Evolutionary conservation across 1,284 basidiomycete genomes (phyloP).

Genomic region (Anthracocystis panici-leucophaei): DNA sequence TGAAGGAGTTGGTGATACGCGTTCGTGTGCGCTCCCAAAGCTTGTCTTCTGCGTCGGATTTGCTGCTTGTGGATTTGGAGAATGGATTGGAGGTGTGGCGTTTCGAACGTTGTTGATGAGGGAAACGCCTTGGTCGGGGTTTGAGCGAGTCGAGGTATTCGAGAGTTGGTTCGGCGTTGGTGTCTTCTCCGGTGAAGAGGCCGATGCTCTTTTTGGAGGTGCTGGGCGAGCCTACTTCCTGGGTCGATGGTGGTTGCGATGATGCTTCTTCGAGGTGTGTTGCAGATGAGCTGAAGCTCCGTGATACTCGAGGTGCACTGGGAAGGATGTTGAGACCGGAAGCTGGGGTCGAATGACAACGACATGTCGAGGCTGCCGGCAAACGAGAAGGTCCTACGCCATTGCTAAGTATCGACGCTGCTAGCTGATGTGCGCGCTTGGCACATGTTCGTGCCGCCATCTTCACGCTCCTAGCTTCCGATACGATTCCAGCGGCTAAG

Average conservation of each 20-base stretch:
- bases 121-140: constrained; percentile 6
- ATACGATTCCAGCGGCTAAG: background rate
- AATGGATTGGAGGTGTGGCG: constrained; percentile 23
- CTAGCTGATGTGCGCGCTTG: constrained; percentile 34
- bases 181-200: constrained; percentile 28
- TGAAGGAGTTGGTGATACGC: constrained; percentile 44
- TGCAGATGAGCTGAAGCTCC: constrained; percentile 15
- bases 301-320: background rate
- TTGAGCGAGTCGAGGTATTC: constrained; percentile 52
- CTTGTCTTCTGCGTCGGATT: constrained; percentile 30
- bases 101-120: background rate
- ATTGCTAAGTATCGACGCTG: constrained; percentile 17
- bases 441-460: constrained; percentile 35
- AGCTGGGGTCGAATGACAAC: constrained; percentile 12
- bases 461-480: background rate
- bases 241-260: background rate
- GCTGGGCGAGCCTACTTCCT: background rate
- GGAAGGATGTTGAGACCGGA: background rate
- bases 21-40: constrained; percentile 38
- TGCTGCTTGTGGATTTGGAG: constrained; percentile 14
- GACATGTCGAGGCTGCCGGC: constrained; percentile 15
- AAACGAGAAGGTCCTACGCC: constrained; percentile 40
- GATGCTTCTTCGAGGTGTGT: background rate
- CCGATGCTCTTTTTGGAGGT: constrained; percentile 2
- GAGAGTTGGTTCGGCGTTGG: constrained; percentile 36